Evolutionary conservation across 2,329 filamentous ascomycete species (phyloP), one percentile per base, ranked within the genome.

Genomic region (Alternaria panax): DNA sequence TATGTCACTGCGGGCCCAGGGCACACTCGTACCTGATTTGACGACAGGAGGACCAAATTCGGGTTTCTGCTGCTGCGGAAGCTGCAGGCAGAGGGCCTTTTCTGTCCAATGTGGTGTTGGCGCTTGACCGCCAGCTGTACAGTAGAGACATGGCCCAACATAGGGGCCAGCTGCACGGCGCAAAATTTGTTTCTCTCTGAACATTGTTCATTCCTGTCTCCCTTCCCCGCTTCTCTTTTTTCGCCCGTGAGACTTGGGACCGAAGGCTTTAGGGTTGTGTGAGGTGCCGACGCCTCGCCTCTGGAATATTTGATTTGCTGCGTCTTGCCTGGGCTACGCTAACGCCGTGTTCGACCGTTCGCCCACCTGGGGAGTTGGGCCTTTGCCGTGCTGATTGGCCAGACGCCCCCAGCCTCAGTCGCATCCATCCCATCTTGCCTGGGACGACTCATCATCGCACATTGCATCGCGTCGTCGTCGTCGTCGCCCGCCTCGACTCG

Each of bases 101-200:
- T 27, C 24, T 27, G 55, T 51, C 56, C 56, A 59, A 59, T 59
- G 56, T 46, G 28, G 42, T 28, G 38, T 38, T 55, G 30, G 43
- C 56, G 56, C 63, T 66, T 73, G 72, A 75, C 72, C 72, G 72
- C 72, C 70, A 72, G 60, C 65, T 54, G 43, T 47, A n/a, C 16
- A 36, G n/a, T 34, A 57, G 51, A 51, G 57, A 57, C 53, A 51
- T 50, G 42, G 34, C 51, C 51, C 59, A 65, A 59, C 48, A 66
- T 60, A 64, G 28, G 55, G 59, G 59, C 34, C 24, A 50, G 59
- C 67, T 64, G 66, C 63, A 62, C 62, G 24, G 59, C 53, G 54
- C 57, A 42, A 56, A 27, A 45, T 34, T 32, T 22, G 41, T 57
- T 57, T 50, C 45, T 54, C 48, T 54, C 48, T 54, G 57, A 56